Conservation (phyloP, 768 basidiomycete genomes). For the Psilocybe tampanensis region DNA sequence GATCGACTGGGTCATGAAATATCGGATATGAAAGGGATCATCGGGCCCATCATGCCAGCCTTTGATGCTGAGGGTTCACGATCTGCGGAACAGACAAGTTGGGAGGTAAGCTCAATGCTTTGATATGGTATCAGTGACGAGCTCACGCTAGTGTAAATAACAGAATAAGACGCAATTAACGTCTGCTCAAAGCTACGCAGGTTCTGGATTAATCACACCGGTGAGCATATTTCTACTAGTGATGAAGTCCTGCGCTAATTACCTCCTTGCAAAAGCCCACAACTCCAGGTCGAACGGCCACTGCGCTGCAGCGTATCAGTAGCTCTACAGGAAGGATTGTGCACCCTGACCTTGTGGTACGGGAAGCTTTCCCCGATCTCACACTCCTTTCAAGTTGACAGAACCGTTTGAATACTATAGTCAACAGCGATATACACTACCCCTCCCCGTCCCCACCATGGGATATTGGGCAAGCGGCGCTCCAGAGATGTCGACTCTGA, state of each 20-base stretch:
- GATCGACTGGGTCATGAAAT: background rate
- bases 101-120: background rate
- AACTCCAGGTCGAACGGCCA: background rate
- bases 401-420: background rate
- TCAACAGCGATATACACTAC: background rate
- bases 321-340: background rate
- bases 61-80: background rate
- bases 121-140: too few species aligned
- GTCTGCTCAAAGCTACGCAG: background rate
- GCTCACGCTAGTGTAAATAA: too few species aligned
- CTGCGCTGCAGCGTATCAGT: background rate
- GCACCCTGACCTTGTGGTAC: background rate
- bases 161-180: background rate
- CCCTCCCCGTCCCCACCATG: background rate
- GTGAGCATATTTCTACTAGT: background rate
- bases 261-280: background rate
- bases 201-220: background rate
- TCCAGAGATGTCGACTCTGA: background rate
- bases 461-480: constrained; percentile 9
- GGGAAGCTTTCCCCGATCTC: background rate
- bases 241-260: background rate
- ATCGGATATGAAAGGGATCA: background rate
- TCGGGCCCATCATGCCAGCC: background rate
- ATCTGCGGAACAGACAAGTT: background rate
- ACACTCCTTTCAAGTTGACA: background rate